Base-by-base conservation (phyloP, 345 rosid genomes). In the Salix exigua region DNA sequence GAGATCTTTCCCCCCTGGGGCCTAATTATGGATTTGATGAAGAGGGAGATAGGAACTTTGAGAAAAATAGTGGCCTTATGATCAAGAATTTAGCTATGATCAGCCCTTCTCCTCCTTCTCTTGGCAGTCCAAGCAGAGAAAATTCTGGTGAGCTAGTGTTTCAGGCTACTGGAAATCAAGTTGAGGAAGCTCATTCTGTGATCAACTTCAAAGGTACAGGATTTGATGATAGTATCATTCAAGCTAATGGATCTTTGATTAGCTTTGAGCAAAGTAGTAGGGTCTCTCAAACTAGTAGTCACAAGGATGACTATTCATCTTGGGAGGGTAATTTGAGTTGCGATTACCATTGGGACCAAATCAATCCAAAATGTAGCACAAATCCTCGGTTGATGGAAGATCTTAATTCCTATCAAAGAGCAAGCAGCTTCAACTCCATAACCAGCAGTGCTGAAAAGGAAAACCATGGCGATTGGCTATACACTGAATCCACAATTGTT, bases 221-320 rank as follows among this genome's bases (percentile, higher is more conserved):
- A 58, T 74, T 67, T 18, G 73, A 75, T 18, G 73, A 75, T 37
- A 51, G 38, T 61, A 68, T 84, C 68, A 25, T 76, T 60, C 82
- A 77, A 26, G 78, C 72, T 31, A 79, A 84, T 71, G 90, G 88
- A 71, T 86, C 98, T 72, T 81, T 90, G 79, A 92, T 91, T 50
- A 94, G 92, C 87, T 94, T 92, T 25, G 87, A 85, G 74, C 88
- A 81, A 67, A 84, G 74, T 55, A 79, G 87, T 67, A 79, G 53
- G 74, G 63, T 46, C 1, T 51, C 68, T 58, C 79, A 77, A 30
- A 50, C 60, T 4, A 65, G 50, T 35, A 38, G 66, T 44, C 75
- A 66, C n/a, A 73, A 38, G 71, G 79, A 79, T 62, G 83, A 81
- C 19, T 81, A 71, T 66, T 78, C 83, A 0, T 51, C 64, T 58